These are phyloP conservation scores for Xylariaceae sp. DNA, from an alignment of 2,329 filamentous ascomycete species.

Conservation along the genomic window DNA sequence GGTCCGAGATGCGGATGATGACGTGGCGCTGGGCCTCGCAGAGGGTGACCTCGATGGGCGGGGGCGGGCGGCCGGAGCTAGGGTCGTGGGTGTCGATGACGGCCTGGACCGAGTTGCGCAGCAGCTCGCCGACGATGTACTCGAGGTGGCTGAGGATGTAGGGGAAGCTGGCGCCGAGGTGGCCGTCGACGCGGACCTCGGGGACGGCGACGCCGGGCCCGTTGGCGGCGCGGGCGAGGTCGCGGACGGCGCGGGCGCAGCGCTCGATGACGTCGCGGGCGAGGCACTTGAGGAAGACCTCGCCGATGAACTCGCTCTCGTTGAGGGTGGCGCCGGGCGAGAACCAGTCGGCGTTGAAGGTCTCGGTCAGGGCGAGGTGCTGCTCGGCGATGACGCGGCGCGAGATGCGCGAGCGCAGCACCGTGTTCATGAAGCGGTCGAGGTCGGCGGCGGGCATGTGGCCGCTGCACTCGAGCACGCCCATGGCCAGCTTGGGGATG, in stretches of 20 bases:
- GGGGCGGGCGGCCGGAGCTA: constrained; percentile 39
- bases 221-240: constrained; percentile 68
- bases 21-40: constrained; percentile 93
- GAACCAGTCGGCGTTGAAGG: constrained; percentile 85
- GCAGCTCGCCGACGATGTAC: constrained; percentile 91
- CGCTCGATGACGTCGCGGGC: constrained; percentile 81
- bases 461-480: constrained; percentile 81
- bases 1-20: constrained; percentile 92
- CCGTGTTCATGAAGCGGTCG: constrained; percentile 91
- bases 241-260: constrained; percentile 68
- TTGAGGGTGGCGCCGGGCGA: constrained; percentile 69
- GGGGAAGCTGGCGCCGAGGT: constrained; percentile 84
- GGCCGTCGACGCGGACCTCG: constrained; percentile 74
- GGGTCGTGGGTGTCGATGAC: constrained; percentile 65
- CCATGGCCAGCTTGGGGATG: constrained; percentile 90
- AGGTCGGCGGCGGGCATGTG: constrained; percentile 74
- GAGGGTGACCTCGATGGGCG: constrained; percentile 87
- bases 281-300: constrained; percentile 90
- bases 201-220: constrained; percentile 65
- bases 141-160: constrained; percentile 95
- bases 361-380: constrained; percentile 89
- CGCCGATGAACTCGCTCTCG: constrained; percentile 80
- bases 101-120: constrained; percentile 91
- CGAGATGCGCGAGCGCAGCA: constrained; percentile 89
- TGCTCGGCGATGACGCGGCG: constrained; percentile 96